These are phyloP conservation scores for Haberlea rhodopensis DNA, from an alignment of 257 asterid species.

Conservation along the genomic window DNA sequence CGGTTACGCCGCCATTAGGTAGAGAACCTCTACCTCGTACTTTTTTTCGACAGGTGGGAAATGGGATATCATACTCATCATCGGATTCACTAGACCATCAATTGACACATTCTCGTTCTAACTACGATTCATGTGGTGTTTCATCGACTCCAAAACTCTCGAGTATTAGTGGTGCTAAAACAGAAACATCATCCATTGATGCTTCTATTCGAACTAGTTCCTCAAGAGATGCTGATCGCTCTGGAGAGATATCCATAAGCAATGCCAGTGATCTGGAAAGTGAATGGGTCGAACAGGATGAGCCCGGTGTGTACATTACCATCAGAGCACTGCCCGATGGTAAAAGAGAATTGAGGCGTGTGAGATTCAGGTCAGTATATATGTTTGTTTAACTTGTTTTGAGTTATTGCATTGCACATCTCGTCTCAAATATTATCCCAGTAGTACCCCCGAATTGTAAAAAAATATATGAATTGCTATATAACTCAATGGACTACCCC, in stretches of 20 bases:
- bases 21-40: conserved; percentile 70
- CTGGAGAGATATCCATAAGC: conserved; percentile 83
- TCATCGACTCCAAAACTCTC: conserved; percentile 88
- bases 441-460: neutral
- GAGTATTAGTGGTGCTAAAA: conserved; percentile 56
- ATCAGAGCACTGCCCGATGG: conserved; percentile 85
- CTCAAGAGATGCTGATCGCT: conserved; percentile 71
- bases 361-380: conserved; percentile 77
- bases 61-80: conserved; percentile 48
- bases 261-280: conserved; percentile 84
- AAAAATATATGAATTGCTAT: too few species aligned
- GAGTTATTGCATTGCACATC: neutral
- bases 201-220: conserved; percentile 80
- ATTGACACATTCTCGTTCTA: conserved; percentile 46
- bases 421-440: neutral
- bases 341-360: conserved; percentile 84
- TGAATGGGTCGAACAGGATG: conserved; percentile 97
- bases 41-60: conserved; percentile 46
- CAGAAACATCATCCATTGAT: conserved; percentile 53
- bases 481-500: too few species aligned
- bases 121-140: conserved; percentile 57
- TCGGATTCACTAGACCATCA: conserved; percentile 60
- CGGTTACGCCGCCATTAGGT: conserved; percentile 79
- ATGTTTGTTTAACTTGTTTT: neutral
- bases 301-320: conserved; percentile 91